phyloP scores from a whole-genome alignment of 1,139 yeast genomes.

The Suhomyces bolitotheri region DNA sequence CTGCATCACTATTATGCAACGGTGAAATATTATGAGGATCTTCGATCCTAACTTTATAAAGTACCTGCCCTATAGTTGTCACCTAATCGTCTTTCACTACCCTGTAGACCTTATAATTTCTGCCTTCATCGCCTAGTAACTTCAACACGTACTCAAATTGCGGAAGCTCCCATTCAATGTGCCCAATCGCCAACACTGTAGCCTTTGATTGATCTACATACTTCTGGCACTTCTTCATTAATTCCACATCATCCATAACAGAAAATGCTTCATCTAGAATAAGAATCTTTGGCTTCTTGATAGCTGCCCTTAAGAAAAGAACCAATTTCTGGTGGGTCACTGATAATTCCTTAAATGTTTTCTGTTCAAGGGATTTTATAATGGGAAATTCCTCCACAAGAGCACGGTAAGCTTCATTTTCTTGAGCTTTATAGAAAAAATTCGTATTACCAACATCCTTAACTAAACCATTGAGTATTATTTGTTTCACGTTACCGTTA shows the following conservation, averaged over 20 bases:
- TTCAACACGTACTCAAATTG: constrained; percentile 36
- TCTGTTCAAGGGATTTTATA: constrained; percentile 34
- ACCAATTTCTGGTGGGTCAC: constrained; percentile 79
- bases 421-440: constrained; percentile 27
- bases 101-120: constrained; percentile 23
- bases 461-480: constrained; percentile 73
- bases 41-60: no score
- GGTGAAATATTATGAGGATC: no score
- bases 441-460: constrained; percentile 58
- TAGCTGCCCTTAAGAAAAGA: constrained; percentile 70
- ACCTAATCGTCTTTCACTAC: no score
- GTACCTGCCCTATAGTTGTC: no score
- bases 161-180: constrained; percentile 54
- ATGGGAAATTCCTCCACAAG: constrained; percentile 29
- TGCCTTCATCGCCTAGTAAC: constrained; percentile 35
- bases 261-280: constrained; percentile 93
- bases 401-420: constrained; percentile 14
- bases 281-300: constrained; percentile 73
- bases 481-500: constrained; percentile 50
- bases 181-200: constrained; percentile 78
- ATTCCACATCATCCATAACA: constrained; percentile 70
- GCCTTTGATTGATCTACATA: constrained; percentile 62
- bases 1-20: no score
- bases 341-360: constrained; percentile 52
- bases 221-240: constrained; percentile 65